Percentiles rank a stretch among this genome's conserved stretches.
These are phyloP conservation scores for Globisporangium acanthophoron DNA, from an alignment of 352 stramenopile genomes.

Conservation along the genomic window DNA sequence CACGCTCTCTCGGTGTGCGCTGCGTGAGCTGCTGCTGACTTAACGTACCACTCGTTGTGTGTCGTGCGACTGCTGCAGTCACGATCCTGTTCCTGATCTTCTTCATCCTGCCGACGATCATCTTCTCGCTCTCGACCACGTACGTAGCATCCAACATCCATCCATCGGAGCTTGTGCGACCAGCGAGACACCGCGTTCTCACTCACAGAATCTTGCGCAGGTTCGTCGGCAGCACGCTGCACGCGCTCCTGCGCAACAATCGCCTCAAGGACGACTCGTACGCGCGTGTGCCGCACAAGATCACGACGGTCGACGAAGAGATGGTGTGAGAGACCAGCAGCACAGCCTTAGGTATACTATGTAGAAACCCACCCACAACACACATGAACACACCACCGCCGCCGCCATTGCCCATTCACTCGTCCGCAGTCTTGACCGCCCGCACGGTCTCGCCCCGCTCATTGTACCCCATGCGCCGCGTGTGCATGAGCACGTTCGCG, in stretches of 20 bases:
- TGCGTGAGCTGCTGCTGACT: background rate
- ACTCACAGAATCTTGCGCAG: slow-evolving; percentile 3
- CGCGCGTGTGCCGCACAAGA: slow-evolving; percentile 16
- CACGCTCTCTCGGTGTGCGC: background rate
- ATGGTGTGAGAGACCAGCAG: slow-evolving; percentile 27
- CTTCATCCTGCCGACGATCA: slow-evolving; percentile 63
- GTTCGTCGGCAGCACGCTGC: slow-evolving; percentile 34
- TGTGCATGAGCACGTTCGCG: slow-evolving; percentile 80
- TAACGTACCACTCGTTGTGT: background rate
- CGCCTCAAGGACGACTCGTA: slow-evolving; percentile 63
- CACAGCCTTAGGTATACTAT: slow-evolving; percentile 6
- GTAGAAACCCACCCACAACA: background rate
- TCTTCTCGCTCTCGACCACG: slow-evolving; percentile 64
- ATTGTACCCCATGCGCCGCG: slow-evolving; percentile 83
- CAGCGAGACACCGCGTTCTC: too few relatives aligned
- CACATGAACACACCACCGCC: background rate
- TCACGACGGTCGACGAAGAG: slow-evolving; percentile 11
- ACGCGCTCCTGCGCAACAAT: slow-evolving; percentile 60
- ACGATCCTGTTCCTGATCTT: slow-evolving; percentile 70
- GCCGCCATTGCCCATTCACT: background rate
- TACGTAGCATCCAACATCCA: slow-evolving; percentile 15
- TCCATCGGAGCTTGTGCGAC: background rate
- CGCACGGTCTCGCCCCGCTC: slow-evolving; percentile 64
- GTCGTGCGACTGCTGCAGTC: slow-evolving; percentile 20
- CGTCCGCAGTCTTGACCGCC: slow-evolving; percentile 13